Base-by-base conservation (phyloP, 1,139 yeast genomes). In the Sugiyamaella castrensis region DNA sequence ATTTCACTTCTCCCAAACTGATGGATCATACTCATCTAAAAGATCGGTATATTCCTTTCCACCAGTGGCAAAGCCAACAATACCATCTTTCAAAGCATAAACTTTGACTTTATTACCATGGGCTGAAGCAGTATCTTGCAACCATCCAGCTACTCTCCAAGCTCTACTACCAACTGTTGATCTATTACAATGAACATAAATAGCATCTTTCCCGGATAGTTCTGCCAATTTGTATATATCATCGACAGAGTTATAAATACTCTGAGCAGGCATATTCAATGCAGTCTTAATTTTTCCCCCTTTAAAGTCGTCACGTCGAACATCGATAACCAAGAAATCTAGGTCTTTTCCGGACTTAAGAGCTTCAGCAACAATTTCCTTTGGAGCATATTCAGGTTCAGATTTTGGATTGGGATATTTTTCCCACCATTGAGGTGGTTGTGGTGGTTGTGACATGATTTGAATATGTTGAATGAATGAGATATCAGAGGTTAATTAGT, bases 211-310 rank as follows among this genome's bases (percentile, higher is more conserved):
- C 4, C 61, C 60, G 1, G 60, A 47, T 10, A 44, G 47, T 19
- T 55, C 57, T 28, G 55, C 57, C 31, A 58, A 40, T 2, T 55
- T 53, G 42, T 59, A 58, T 8, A 60, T 37, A 27, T 49, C 55
- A 0, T 49, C 54, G n/a, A 54, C 43, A 6, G 60, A 53, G 33
- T 53, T 44, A 37, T 55, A 52, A 15, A 59, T 48, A 29, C 59
- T 54, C 47, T 58, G 62, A 13, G 63, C 62, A 16, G 64, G 64
- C 8, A 60, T 40, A 45, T 60, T 57, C 33, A 60, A 45, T 2
- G 64, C 60, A 0, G 58, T 58, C 34, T 58, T 52, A 43, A 60
- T 57, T 33, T 56, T 52, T 13, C 64, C 64, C 5, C 62, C 62
- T 28, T 50, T 44, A 40, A 51, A 60, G 41, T 60, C 64, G 26